Evolutionary conservation across 805 yeast genomes (phyloP), one percentile per base, ranked within the genome.

Genomic region (Wickerhamiella galacta): DNA sequence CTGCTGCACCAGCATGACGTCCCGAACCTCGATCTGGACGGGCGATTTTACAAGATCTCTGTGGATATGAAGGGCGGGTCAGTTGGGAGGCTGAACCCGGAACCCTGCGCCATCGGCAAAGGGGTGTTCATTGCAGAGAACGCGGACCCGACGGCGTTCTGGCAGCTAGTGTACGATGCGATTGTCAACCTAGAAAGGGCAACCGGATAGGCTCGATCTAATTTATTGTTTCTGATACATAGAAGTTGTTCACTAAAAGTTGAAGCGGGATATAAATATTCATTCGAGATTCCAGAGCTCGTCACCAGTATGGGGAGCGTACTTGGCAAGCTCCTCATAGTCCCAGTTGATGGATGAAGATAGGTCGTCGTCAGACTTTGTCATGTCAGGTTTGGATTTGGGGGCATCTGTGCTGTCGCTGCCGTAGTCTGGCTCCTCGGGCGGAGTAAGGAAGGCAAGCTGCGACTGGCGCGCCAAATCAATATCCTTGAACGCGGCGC

Each of bases 401-500:
- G 14, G 19, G 16, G 16, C 16, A 6, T n/a, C 15, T 9, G 15
- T 6, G n/a, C 19, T 5, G n/a, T n/a, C n/a, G n/a, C n/a, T n/a
- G n/a, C n/a, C n/a, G n/a, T n/a, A n/a, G n/a, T 22, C 35, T 3
- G 16, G n/a, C 30, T 38, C 53, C 20, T 41, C 46, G 3, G 51
- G 51, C 10, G 52, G 51, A 3, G 52, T 45, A 15, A 47, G 38
- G 21, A 50, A 41, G 34, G 47, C 47, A 16, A 49, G 39, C 19
- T 45, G 47, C 7, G 44, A 39, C 25, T 45, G 35, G 34, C 42
- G 49, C 35, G 51, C 47, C 7, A 49, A 31, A 10, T 42, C 52
- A 14, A 54, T 42, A 21, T 51, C 48, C 31, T 39, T 45, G 42
- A 55, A 52, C 10, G 57, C 54, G 2, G 48, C 43, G 12, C 53